phyloP scores from a whole-genome alignment of 2,329 filamentous ascomycete species.

The Colletotrichum karsti region DNA sequence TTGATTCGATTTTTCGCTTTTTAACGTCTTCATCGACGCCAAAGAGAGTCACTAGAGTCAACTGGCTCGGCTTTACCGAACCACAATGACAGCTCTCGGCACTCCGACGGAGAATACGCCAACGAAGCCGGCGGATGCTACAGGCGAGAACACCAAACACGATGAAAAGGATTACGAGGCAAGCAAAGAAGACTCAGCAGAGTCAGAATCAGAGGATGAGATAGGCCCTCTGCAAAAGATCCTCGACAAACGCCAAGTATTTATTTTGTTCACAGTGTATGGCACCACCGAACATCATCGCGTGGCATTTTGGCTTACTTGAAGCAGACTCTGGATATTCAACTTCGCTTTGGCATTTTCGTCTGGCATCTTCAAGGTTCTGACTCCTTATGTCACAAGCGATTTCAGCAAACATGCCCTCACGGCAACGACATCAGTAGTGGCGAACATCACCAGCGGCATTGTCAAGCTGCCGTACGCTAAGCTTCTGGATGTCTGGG shows the following conservation, averaged over 20 bases:
- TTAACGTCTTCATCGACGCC: too few species aligned
- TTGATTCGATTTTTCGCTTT: not conserved
- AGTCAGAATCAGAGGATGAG: not conserved
- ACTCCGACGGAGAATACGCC: not conserved
- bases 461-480: conserved; percentile 32
- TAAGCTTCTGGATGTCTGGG: conserved; percentile 47
- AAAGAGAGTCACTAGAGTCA: too few species aligned
- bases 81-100: not conserved
- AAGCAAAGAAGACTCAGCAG: not conserved
- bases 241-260: not conserved
- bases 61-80: too few species aligned
- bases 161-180: not conserved
- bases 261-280: not conserved
- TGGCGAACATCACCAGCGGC: not conserved
- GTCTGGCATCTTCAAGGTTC: not conserved
- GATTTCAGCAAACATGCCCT: conserved; percentile 6
- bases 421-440: not conserved
- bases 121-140: not conserved
- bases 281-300: accelerated
- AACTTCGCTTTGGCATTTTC: not conserved
- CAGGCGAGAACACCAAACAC: not conserved
- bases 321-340: not conserved
- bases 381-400: conserved; percentile 11
- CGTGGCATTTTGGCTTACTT: not conserved
- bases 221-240: not conserved